These are phyloP conservation scores for Candida qinlingensis DNA, from an alignment of 805 yeast species.

Conservation along the genomic window DNA sequence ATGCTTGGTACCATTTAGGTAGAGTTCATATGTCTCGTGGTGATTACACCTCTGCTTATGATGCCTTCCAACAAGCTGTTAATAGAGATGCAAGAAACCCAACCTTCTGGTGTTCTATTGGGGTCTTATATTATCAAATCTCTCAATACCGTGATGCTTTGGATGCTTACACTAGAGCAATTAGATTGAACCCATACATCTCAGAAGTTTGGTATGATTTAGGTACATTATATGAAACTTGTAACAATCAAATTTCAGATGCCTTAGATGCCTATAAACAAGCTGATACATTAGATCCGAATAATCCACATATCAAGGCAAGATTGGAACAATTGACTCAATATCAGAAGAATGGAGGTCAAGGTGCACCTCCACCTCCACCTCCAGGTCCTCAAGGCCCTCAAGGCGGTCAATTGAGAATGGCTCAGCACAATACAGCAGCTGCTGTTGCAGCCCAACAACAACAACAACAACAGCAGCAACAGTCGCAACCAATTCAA, in stretches of 20 bases:
- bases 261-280: slow-evolving; percentile 96
- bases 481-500: slow-evolving; percentile 25
- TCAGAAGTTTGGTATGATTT: slow-evolving; percentile 98
- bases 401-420: slow-evolving; percentile 40
- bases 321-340: slow-evolving; percentile 80
- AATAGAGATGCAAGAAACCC: slow-evolving; percentile 96
- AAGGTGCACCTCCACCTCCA: slow-evolving; percentile 45
- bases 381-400: slow-evolving; percentile 58
- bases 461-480: slow-evolving; percentile 30
- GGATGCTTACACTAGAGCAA: slow-evolving; percentile 96
- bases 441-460: slow-evolving; percentile 14
- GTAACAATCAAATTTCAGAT: slow-evolving; percentile 91
- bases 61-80: slow-evolving; percentile 97
- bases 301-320: slow-evolving; percentile 89
- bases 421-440: slow-evolving; percentile 63
- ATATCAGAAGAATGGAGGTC: slow-evolving; percentile 65
- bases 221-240: slow-evolving; percentile 94
- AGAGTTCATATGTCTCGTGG: slow-evolving; percentile 95
- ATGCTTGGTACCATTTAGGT: slow-evolving; percentile 95
- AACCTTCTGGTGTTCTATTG: slow-evolving; percentile 95
- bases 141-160: slow-evolving; percentile 94
- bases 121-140: slow-evolving; percentile 93
- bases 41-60: slow-evolving; percentile 94
- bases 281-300: slow-evolving; percentile 93
- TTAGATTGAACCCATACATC: slow-evolving; percentile 90